Base-by-base conservation (phyloP, 371 early-diverging fungal genomes). In the Batkoa obscura region DNA sequence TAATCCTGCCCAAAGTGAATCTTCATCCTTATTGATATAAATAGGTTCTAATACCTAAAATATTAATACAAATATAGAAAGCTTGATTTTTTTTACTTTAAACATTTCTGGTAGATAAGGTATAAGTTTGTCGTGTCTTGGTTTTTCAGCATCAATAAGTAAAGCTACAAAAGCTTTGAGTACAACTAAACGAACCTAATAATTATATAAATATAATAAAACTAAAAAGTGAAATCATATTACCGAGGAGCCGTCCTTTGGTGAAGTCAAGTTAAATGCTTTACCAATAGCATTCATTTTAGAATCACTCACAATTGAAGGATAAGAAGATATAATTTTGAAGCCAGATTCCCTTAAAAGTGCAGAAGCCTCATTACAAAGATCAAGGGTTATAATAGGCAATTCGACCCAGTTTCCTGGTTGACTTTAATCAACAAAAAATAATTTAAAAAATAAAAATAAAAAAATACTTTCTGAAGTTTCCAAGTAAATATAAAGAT, bases 81-180 rank as follows among this genome's bases (percentile, higher is more conserved):
- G 10, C 45, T 37, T 15, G 0, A 41, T 23, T 17, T 4, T 66
- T 23, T 23, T 23, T 65, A 81, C 82, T 58, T 75, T 75, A 50
- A 91, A 71, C 81, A 90, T 87, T 47, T 78, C 78, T 43, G 86
- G 85, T 72, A 91, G 76, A 67, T 90, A 66, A 55, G 73, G 67
- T 53, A 72, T 71, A 67, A 82, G 66, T 47, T 71, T 64, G 62
- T 71, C 74, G 52, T 72, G 74, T 10, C 72, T 69, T 13, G 69
- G 62, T 48, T 72, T 74, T 50, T 80, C 74, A 50, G 79, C 75
- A 39, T 81, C 80, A 58, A 80, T 52, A 63, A 93, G 73, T 65
- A 85, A 90, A 47, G 82, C 73, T 33, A 88, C 86, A 4, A 79
- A 75, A 42, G 95, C 90, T 65, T 89, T 80, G 64, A 90, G 72